phyloP scores from a whole-genome alignment of 129 eudicot species.

The Ambrosia trifida region DNA sequence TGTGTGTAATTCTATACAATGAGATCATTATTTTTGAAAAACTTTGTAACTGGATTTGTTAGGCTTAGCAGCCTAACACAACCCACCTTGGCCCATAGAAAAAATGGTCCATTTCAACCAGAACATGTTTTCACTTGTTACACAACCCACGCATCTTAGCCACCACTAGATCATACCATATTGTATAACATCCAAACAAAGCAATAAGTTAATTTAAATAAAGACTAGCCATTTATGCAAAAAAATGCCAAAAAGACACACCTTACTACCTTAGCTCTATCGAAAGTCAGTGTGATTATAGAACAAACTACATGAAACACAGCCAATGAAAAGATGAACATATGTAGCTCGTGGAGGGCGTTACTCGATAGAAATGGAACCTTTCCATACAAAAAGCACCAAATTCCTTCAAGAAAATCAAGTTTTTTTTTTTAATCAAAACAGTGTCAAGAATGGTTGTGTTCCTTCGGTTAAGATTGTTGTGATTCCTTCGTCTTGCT shows the following conservation, averaged over 20 bases:
- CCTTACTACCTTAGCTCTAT: slow-evolving; percentile 65
- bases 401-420: slow-evolving; percentile 17
- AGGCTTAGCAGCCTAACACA: neutral
- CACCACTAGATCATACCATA: slow-evolving; percentile 42
- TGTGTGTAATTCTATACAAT: neutral
- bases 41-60: neutral
- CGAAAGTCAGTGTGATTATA: slow-evolving; percentile 48
- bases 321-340: slow-evolving; percentile 62
- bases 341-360: slow-evolving; percentile 63
- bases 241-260: neutral
- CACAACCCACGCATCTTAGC: neutral
- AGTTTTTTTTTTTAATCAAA: neutral
- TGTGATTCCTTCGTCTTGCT: too few relatives aligned
- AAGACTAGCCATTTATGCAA: neutral
- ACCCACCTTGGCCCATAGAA: neutral
- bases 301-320: slow-evolving; percentile 56
- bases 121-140: too few relatives aligned
- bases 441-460: too few relatives aligned
- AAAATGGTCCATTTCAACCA: neutral
- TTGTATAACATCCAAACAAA: slow-evolving; percentile 51
- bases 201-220: neutral
- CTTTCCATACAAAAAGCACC: slow-evolving; percentile 51
- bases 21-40: neutral
- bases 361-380: slow-evolving; percentile 55
- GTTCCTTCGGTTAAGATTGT: too few relatives aligned